Evolutionary conservation across 148 eudicot species (phyloP).

Genomic region (Amaranthus hypochondriacus): DNA sequence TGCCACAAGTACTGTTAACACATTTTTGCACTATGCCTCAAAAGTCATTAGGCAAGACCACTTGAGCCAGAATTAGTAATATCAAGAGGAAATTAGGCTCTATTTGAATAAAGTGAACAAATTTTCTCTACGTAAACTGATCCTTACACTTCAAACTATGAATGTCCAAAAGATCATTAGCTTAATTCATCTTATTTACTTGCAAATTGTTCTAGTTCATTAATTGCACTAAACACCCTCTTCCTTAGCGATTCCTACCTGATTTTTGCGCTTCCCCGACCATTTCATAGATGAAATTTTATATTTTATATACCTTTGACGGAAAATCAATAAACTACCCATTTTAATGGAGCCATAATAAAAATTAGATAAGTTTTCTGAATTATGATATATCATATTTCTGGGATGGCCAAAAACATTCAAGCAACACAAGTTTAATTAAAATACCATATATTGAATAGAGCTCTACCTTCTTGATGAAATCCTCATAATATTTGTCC

Average conservation of each 20-base stretch:
- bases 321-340: background rate
- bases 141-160: background rate
- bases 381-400: background rate
- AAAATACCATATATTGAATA: background rate
- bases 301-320: no score
- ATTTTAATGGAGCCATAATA: background rate
- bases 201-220: no score
- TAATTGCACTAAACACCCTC: no score
- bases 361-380: background rate
- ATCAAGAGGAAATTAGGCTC: background rate
- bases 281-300: no score
- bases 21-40: no score
- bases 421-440: background rate
- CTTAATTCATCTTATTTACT: no score
- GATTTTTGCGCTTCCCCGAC: no score
- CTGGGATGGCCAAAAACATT: background rate
- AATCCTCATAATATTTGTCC: slow-evolving; percentile 61
- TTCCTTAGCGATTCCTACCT: no score
- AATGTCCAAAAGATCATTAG: background rate
- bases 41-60: no score
- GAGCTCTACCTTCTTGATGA: slow-evolving; percentile 55
- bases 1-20: no score
- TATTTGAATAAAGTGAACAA: background rate
- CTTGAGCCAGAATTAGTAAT: no score
- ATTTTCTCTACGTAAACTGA: background rate